A percentile compares a stretch with the other conserved stretches of the same genome.
These are phyloP conservation scores for Ophiostoma sp. DNA, from an alignment of 2,329 filamentous ascomycete genomes.

Conservation along the genomic window DNA sequence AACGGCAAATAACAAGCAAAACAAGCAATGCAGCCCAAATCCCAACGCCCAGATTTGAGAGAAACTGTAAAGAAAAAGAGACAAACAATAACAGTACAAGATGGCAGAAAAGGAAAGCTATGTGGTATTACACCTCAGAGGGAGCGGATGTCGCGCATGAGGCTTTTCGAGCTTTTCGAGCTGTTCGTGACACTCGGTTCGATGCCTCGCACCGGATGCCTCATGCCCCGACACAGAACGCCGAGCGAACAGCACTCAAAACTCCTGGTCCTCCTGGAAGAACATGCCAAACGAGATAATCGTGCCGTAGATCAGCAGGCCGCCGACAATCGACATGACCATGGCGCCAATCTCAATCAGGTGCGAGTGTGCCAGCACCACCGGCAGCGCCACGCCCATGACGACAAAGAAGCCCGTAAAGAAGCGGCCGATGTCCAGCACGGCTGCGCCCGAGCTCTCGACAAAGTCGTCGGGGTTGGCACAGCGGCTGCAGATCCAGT, in stretches of 20 bases:
- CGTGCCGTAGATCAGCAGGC: conserved; percentile 91
- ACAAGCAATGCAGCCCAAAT: conserved; percentile 19
- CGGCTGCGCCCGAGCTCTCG: conserved; percentile 70
- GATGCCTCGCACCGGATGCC: too few species aligned
- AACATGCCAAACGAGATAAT: conserved; percentile 98
- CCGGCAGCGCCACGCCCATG: conserved; percentile 91
- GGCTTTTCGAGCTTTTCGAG: too few species aligned
- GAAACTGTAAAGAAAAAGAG: neutral
- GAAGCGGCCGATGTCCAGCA: conserved; percentile 92
- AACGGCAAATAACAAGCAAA: neutral
- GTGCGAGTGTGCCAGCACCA: conserved; percentile 79
- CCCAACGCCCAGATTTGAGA: conserved; percentile 25
- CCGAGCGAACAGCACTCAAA: conserved; percentile 44
- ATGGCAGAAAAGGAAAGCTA: neutral
- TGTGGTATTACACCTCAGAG: conserved; percentile 7
- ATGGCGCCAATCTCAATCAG: conserved; percentile 81
- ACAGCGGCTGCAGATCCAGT: conserved; percentile 89
- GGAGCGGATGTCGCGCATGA: neutral
- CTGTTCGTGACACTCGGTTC: too few species aligned
- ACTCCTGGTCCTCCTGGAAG: conserved; percentile 96
- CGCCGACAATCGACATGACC: conserved; percentile 90
- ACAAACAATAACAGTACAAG: neutral
- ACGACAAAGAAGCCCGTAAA: conserved; percentile 91
- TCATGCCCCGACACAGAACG: too few species aligned
- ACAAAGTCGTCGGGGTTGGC: conserved; percentile 95